Percentiles rank a stretch among this genome's conserved stretches.
Evolutionary conservation across 371 early-diverging fungal genomes (phyloP).

Genomic region (Apophysomyces trapeziformis): DNA sequence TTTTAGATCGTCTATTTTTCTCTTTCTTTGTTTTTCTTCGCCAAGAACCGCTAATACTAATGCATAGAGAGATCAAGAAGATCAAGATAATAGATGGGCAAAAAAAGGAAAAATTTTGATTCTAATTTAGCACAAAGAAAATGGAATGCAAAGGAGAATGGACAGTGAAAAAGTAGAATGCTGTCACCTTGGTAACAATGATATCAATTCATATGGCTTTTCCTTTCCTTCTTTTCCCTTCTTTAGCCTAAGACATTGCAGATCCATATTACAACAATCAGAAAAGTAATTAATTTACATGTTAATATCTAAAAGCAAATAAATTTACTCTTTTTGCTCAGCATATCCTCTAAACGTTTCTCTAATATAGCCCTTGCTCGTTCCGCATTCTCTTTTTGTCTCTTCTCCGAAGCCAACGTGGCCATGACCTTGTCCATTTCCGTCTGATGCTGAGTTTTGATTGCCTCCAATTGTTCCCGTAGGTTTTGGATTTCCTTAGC

Average conservation of each 20-base stretch:
- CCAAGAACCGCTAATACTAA: background rate
- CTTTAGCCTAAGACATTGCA: background rate
- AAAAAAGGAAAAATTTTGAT: too few relatives aligned
- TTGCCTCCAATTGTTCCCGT: constrained; percentile 9
- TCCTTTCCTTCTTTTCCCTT: background rate
- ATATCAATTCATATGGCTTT: too few relatives aligned
- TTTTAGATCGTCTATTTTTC: background rate
- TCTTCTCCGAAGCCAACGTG: constrained; percentile 22
- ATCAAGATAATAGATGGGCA: too few relatives aligned
- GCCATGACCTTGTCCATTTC: constrained; percentile 20
- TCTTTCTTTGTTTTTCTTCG: background rate
- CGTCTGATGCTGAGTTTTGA: constrained; percentile 8
- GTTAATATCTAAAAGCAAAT: constrained; percentile 36
- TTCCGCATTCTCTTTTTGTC: constrained; percentile 33
- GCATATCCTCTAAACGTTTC: constrained; percentile 34
- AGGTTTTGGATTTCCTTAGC: constrained; percentile 14
- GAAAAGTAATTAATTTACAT: background rate
- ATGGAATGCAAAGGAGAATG: too few relatives aligned
- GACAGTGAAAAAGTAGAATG: too few relatives aligned
- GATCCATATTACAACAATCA: background rate
- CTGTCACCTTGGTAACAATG: too few relatives aligned
- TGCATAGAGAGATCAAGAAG: background rate
- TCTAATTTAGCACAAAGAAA: too few relatives aligned
- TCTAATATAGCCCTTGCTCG: constrained; percentile 28
- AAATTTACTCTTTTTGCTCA: constrained; percentile 40